Conservation (phyloP, 2,329 filamentous ascomycete species). For the Cordyceps javanica region DNA sequence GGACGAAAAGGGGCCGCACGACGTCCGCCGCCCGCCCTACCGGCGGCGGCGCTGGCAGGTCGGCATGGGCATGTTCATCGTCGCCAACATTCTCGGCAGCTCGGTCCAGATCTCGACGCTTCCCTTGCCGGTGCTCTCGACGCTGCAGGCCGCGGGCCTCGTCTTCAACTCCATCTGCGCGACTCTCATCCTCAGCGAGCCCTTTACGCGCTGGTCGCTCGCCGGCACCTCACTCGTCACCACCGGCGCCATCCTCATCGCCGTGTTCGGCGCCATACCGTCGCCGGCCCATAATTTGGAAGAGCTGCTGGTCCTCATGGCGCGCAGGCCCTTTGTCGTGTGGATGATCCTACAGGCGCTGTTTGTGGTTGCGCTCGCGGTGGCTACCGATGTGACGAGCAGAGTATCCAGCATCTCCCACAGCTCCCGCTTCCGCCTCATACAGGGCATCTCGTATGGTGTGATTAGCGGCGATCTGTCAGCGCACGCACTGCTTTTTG, state of each 20-base stretch:
- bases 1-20: slow-evolving; percentile 79
- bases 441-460: slow-evolving; percentile 81
- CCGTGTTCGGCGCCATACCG: slow-evolving; percentile 86
- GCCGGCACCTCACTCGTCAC: slow-evolving; percentile 86
- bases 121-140: slow-evolving; percentile 88
- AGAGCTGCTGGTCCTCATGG: slow-evolving; percentile 73
- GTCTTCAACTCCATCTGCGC: slow-evolving; percentile 99
- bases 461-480: slow-evolving; percentile 88
- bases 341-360: slow-evolving; percentile 83
- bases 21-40: slow-evolving; percentile 79
- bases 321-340: slow-evolving; percentile 66
- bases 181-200: slow-evolving; percentile 83
- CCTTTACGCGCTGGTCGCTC: slow-evolving; percentile 90
- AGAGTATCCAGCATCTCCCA: slow-evolving; percentile 47
- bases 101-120: slow-evolving; percentile 96
- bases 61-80: slow-evolving; percentile 94
- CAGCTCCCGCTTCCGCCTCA: slow-evolving; percentile 63
- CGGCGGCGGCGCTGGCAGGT: slow-evolving; percentile 90
- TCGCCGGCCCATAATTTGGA: slow-evolving; percentile 84
- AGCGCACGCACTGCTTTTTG: slow-evolving; percentile 85
- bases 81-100: slow-evolving; percentile 90
- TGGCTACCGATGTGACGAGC: slow-evolving; percentile 52
- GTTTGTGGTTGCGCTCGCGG: slow-evolving; percentile 62
- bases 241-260: slow-evolving; percentile 82
- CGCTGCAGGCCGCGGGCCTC: slow-evolving; percentile 87